Evolutionary conservation across 139 green algal species (phyloP).

Genomic region (Tetradesmus obliquus): DNA sequence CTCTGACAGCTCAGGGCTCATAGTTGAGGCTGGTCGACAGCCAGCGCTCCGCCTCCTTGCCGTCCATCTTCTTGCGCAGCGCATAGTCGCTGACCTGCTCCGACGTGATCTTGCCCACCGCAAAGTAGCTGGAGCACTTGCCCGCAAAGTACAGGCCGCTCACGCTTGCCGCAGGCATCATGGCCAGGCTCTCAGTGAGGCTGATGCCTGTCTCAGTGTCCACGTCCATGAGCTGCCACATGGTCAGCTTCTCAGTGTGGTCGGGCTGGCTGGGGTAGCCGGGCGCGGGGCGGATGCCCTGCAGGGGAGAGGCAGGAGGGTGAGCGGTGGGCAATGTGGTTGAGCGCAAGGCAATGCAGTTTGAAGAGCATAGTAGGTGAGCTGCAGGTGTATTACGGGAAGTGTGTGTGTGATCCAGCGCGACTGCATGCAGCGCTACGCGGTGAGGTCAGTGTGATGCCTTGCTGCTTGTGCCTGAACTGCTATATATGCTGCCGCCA

Average conservation of each 20-base stretch:
- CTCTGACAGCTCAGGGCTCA: conserved; percentile 73
- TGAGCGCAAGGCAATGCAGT: neutral
- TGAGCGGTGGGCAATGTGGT: neutral
- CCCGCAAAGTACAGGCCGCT: conserved; percentile 96
- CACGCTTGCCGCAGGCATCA: conserved; percentile 95
- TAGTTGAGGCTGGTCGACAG: conserved; percentile 93
- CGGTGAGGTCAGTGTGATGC: no score
- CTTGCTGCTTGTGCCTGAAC: no score
- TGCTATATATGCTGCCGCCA: neutral
- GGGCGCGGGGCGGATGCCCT: conserved; percentile 96
- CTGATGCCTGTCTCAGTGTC: conserved; percentile 84
- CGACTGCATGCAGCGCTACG: no score
- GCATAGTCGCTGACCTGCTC: conserved; percentile 96
- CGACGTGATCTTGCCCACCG: conserved; percentile 97
- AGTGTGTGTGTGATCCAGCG: no score
- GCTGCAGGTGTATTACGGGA: neutral
- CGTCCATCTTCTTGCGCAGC: conserved; percentile 88
- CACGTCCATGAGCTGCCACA: conserved; percentile 95
- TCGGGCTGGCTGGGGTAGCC: conserved; percentile 99
- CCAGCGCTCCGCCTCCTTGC: conserved; percentile 89
- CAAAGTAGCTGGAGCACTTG: conserved; percentile 93
- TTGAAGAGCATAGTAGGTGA: neutral
- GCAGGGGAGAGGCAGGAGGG: neutral
- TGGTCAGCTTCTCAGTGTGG: conserved; percentile 98
- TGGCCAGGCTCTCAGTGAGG: conserved; percentile 97